Base-by-base conservation (phyloP, 2,329 filamentous ascomycete genomes). In the Colletotrichum orchidophilum region DNA sequence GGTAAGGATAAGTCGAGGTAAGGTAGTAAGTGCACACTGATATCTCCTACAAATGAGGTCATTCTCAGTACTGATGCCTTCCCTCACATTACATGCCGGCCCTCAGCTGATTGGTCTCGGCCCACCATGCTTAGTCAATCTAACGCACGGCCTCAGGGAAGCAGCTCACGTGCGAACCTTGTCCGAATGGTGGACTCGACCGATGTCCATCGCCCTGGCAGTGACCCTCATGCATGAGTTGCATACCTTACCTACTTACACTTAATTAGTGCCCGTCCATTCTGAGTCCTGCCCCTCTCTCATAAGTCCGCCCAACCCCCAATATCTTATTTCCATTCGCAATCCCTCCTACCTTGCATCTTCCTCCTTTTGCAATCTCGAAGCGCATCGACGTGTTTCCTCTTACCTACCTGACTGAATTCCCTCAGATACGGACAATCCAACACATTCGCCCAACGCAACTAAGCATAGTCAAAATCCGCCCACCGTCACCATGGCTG, bases 141-240 rank as follows among this genome's bases (percentile, higher is more conserved):
- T 27, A 39, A 18, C 46, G 46, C 35, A 46, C 18, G n/a, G 35
- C 31, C 54, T 21, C 21, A 26, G 58, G 42, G 5, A 46, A 54
- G 33, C 18, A 53, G 58, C 66, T 73, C 72, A 73, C 70, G 72
- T 73, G 72, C 70, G 57, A 69, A 65, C 65, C 69, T 72, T 72
- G 53, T 60, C 61, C 31, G 53, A n/a, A 18, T 35, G n/a, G 59
- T 31, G 27, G 60, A 12, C 13, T 24, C 6, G 12, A 60, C 21
- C n/a, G 42, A 61, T 29, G 39, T 35, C 29, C 21, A 21, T 66
- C 55, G 39, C 54, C 31, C 26, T n/a, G 24, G 60, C 39, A 72
- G 60, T 66, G 61, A 58, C 66, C 55, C 50, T 61, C 54, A 60
- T 53, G 66, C 49, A 55, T 63, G 35, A 59, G 26, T 39, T 68